Conservation (phyloP, 768 basidiomycete species). For the Hirschioporus abietinus region DNA sequence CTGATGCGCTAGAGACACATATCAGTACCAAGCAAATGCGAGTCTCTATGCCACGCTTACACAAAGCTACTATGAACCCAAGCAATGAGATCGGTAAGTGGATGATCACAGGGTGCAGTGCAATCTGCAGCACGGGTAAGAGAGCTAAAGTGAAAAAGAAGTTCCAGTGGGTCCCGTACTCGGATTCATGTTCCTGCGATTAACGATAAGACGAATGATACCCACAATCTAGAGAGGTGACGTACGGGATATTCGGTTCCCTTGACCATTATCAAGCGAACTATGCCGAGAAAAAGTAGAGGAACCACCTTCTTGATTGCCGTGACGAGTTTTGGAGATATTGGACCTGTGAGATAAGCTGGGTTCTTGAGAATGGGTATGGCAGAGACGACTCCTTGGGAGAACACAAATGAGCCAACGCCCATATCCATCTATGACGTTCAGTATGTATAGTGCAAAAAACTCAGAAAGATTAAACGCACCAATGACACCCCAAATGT, state of each 20-base stretch:
- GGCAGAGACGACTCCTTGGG: conserved; percentile 89
- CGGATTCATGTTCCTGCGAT: conserved; percentile 83
- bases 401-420: conserved; percentile 96
- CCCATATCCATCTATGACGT: conserved; percentile 87
- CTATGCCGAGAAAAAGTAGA: conserved; percentile 64
- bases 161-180: conserved; percentile 98
- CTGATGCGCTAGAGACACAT: conserved; percentile 58
- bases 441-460: background rate
- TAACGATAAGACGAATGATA: conserved; percentile 6
- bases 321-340: conserved; percentile 44
- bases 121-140: conserved; percentile 66
- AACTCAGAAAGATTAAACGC: conserved; percentile 19
- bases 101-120: conserved; percentile 62
- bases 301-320: conserved; percentile 59
- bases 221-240: conserved; percentile 5
- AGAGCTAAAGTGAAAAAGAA: conserved; percentile 93
- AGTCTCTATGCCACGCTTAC: conserved; percentile 31
- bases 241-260: conserved; percentile 89
- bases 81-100: conserved; percentile 54
- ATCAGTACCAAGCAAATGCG: background rate
- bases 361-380: conserved; percentile 70
- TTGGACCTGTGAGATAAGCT: conserved; percentile 40
- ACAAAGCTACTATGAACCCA: conserved; percentile 52
- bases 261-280: conserved; percentile 83
- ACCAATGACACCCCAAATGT: conserved; percentile 94